phyloP scores from a whole-genome alignment of 2,329 filamentous ascomycete genomes.

The Grosmannia serpens region DNA sequence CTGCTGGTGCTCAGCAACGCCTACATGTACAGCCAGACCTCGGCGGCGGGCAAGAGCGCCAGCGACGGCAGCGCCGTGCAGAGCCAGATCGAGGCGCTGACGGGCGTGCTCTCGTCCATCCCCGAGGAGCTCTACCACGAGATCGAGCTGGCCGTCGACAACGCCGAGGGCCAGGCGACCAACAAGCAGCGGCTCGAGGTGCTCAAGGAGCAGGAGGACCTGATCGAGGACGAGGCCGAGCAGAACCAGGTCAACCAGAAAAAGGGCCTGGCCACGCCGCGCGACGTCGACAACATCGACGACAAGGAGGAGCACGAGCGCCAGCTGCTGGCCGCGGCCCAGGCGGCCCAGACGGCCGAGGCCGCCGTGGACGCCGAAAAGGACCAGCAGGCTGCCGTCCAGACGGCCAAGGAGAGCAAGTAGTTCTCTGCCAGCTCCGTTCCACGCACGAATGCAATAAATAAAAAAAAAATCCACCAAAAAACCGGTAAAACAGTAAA shows the following conservation, averaged over 20 bases:
- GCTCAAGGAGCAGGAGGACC: conserved; percentile 93
- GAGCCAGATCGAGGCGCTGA: conserved; percentile 84
- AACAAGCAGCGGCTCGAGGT: conserved; percentile 99
- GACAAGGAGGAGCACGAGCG: conserved; percentile 61
- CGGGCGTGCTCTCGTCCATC: conserved; percentile 84
- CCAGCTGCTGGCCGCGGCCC: conserved; percentile 25
- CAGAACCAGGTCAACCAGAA: conserved; percentile 75
- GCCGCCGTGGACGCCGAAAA: conserved; percentile 40
- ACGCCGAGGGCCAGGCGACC: conserved; percentile 88
- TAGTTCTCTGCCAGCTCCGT: neutral
- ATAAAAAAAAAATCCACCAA: neutral
- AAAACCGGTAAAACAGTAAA: conserved; percentile 1
- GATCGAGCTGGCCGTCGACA: conserved; percentile 96
- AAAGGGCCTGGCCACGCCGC: conserved; percentile 61
- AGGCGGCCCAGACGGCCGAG: conserved; percentile 23
- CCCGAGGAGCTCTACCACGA: conserved; percentile 99
- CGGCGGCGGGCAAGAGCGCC: conserved; percentile 9
- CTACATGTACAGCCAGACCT: conserved; percentile 78
- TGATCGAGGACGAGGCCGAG: conserved; percentile 94
- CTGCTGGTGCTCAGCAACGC: conserved; percentile 93
- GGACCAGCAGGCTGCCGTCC: conserved; percentile 26
- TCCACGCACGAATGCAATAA: neutral
- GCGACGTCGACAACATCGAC: conserved; percentile 86
- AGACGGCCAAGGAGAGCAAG: conserved; percentile 21
- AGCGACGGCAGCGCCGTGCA: conserved; percentile 64